These are phyloP conservation scores for Cyberlindnera subsufficiens DNA, from an alignment of 805 yeast genomes.

Conservation along the genomic window DNA sequence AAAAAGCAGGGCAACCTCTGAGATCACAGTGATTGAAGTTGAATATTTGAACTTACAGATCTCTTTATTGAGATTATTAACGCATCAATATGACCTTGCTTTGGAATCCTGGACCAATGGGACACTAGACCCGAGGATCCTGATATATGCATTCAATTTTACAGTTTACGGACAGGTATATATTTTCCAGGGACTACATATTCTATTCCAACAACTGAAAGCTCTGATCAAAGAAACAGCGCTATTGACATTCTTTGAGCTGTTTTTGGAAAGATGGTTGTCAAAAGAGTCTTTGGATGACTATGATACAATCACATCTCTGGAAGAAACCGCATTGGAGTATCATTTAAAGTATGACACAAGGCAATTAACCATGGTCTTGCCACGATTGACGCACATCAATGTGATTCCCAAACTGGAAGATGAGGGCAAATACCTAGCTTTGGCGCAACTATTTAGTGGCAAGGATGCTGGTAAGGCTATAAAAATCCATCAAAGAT, in stretches of 20 bases:
- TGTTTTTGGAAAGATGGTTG: slow-evolving; percentile 21
- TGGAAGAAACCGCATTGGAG: slow-evolving; percentile 14
- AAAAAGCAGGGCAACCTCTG: slow-evolving; percentile 26
- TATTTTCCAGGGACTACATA: slow-evolving; percentile 16
- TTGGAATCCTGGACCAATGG: slow-evolving; percentile 30
- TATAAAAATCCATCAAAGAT: slow-evolving; percentile 4
- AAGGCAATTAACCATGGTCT: slow-evolving; percentile 3
- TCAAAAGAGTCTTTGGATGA: slow-evolving; percentile 7
- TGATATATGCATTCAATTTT: slow-evolving; percentile 14
- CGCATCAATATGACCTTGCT: slow-evolving; percentile 9
- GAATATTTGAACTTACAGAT: slow-evolving; percentile 33
- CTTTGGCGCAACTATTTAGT: slow-evolving; percentile 9
- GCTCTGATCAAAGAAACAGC: slow-evolving; percentile 14
- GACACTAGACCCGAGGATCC: slow-evolving; percentile 19
- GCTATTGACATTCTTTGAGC: slow-evolving; percentile 12
- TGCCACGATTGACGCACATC: slow-evolving; percentile 1
- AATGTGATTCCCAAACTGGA: slow-evolving; percentile 9
- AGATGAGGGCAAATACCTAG: slow-evolving; percentile 6
- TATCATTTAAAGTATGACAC: slow-evolving; percentile 8
- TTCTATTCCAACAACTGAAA: slow-evolving; percentile 9
- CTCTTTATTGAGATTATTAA: slow-evolving; percentile 25
- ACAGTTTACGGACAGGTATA: slow-evolving; percentile 16
- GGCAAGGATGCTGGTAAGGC: slow-evolving; percentile 4
- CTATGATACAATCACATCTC: slow-evolving; percentile 12
- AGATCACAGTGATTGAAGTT: slow-evolving; percentile 30